Conservation (phyloP, 441 rosid genomes). For the Gossypium davidsonii region DNA sequence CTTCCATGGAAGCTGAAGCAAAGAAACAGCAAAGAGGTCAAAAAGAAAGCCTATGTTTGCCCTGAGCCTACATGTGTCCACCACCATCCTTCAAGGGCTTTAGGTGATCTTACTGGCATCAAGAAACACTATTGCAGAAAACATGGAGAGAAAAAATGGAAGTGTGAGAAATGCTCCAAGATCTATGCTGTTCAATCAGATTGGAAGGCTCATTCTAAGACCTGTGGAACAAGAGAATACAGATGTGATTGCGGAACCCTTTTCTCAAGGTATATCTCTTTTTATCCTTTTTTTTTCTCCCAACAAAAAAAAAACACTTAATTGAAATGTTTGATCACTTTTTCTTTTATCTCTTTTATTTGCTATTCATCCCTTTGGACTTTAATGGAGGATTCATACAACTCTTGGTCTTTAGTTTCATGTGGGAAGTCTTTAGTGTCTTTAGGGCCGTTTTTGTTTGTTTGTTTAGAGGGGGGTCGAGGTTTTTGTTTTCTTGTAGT, state of each 20-base stretch:
- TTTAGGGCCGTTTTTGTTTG: constrained; percentile 19
- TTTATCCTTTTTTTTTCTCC: background rate
- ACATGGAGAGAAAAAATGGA: constrained; percentile 64
- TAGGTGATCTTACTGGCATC: constrained; percentile 58
- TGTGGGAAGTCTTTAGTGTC: constrained; percentile 16
- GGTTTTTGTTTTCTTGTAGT: constrained; percentile 9
- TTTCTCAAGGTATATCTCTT: constrained; percentile 49
- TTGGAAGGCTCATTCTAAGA: constrained; percentile 61
- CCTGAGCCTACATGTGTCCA: constrained; percentile 53
- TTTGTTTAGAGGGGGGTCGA: constrained; percentile 3
- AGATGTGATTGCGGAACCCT: constrained; percentile 75
- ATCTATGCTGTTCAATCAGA: constrained; percentile 62
- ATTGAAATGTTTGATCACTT: no score
- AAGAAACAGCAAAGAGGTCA: constrained; percentile 40
- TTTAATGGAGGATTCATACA: constrained; percentile 3
- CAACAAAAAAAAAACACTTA: background rate
- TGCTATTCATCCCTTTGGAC: constrained; percentile 15
- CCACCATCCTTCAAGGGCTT: constrained; percentile 53
- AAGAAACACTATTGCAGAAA: constrained; percentile 55
- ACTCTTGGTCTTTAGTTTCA: constrained; percentile 21
- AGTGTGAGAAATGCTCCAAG: constrained; percentile 55
- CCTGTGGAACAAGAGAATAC: constrained; percentile 71
- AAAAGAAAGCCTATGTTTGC: constrained; percentile 52
- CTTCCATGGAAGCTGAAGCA: constrained; percentile 82
- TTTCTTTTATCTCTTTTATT: background rate